A percentile compares a stretch with the other conserved stretches of the same genome.
Evolutionary conservation across 441 rosid genomes (phyloP).

Genomic region (Macaranga tanarius): DNA sequence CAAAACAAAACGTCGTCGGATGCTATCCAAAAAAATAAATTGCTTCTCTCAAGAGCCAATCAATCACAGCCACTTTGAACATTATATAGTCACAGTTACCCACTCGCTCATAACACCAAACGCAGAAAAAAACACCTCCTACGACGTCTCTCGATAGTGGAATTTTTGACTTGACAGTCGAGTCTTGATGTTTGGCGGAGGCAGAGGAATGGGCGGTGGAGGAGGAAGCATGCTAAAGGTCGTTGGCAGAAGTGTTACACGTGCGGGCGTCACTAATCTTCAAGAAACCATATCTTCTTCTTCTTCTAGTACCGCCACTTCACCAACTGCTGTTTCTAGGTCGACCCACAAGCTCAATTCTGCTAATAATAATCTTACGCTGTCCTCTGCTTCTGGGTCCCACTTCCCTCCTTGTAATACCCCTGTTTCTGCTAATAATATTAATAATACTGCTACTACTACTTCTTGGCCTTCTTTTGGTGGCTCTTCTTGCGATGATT

Average conservation of each 20-base stretch:
- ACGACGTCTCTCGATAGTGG: no score
- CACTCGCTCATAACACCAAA: no score
- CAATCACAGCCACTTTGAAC: no score
- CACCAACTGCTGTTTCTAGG: conserved; percentile 36
- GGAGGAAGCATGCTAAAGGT: conserved; percentile 57
- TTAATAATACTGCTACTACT: conserved; percentile 15
- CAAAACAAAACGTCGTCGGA: no score
- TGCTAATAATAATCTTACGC: conserved; percentile 32
- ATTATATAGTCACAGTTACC: no score
- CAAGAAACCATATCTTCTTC: conserved; percentile 54
- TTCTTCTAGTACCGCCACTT: conserved; percentile 26
- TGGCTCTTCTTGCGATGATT: conserved; percentile 45
- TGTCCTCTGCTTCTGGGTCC: conserved; percentile 38
- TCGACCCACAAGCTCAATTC: conserved; percentile 30
- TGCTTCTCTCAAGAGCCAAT: no score
- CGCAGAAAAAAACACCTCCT: no score
- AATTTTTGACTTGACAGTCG: no score
- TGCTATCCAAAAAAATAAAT: no score
- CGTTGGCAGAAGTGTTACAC: conserved; percentile 48
- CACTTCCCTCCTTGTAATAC: conserved; percentile 28
- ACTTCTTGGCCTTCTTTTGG: conserved; percentile 23
- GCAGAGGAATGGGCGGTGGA: conserved; percentile 67
- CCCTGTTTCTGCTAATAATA: conserved; percentile 40
- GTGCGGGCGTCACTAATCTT: conserved; percentile 52
- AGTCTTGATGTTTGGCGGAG: conserved; percentile 49